Evolutionary conservation across 108 stramenopile species (phyloP).

Genomic region (Cyclotella cryptica): DNA sequence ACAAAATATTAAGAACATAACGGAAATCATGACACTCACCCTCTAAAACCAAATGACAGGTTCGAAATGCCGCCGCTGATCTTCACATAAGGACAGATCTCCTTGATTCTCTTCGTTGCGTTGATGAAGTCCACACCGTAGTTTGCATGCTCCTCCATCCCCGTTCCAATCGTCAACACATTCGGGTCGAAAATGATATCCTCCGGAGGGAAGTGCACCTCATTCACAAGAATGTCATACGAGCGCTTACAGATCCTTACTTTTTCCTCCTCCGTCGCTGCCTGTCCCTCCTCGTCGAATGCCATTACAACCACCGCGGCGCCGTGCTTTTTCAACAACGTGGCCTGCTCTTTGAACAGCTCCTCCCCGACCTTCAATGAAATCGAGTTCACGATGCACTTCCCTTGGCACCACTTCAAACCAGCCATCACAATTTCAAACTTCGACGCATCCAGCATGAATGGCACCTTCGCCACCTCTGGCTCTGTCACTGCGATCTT

Average conservation of each 20-base stretch:
- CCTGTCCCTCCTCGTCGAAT: constrained; percentile 99
- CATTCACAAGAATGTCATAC: constrained; percentile 98
- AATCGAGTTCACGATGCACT: constrained; percentile 97
- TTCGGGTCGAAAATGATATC: constrained; percentile 99
- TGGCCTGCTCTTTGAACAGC: constrained; percentile 96
- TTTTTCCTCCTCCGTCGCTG: constrained; percentile 96
- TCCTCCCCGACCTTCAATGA: constrained; percentile 99
- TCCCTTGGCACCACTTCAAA: constrained; percentile 98
- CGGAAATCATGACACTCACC: constrained; percentile 58
- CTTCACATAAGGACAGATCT: constrained; percentile 95
- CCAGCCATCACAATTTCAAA: constrained; percentile 97
- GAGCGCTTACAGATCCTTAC: constrained; percentile 99
- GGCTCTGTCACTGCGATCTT: constrained; percentile 99
- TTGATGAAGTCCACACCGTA: constrained; percentile 99
- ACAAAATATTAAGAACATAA: constrained; percentile 73
- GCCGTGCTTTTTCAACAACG: constrained; percentile 95
- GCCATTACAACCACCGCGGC: constrained; percentile 99
- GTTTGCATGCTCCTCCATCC: constrained; percentile 98
- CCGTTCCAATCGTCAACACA: constrained; percentile 98
- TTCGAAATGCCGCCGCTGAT: constrained; percentile 99
- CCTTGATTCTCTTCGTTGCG: constrained; percentile 94
- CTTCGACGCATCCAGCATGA: constrained; percentile 99
- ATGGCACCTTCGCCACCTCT: constrained; percentile 95
- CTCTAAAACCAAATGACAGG: constrained; percentile 98
- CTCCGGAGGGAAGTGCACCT: constrained; percentile 97